Conservation (phyloP, 1,284 basidiomycete genomes). For the Athelia psychrophila region DNA sequence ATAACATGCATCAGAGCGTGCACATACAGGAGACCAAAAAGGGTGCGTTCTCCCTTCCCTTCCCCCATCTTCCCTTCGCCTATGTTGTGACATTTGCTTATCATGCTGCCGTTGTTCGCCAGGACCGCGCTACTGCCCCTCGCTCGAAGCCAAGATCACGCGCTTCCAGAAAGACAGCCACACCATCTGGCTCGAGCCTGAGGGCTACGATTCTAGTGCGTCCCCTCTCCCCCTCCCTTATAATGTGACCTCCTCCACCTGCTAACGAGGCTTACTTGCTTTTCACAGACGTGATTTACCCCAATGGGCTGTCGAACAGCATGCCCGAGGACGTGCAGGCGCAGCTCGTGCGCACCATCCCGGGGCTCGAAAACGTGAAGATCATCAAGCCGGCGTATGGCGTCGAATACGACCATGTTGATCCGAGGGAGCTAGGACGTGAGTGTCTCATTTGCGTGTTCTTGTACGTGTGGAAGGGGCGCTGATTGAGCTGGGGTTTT, state of each 20-base stretch:
- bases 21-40: constrained; percentile 88
- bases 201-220: constrained; percentile 82
- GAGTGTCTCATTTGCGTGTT: constrained; percentile 21
- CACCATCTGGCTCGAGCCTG: constrained; percentile 87
- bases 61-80: too few species aligned
- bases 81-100: too few species aligned
- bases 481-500: background rate
- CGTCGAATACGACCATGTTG: constrained; percentile 92
- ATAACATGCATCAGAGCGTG: constrained; percentile 73
- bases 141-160: constrained; percentile 83
- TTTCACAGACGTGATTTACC: constrained; percentile 82
- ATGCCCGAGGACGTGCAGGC: constrained; percentile 83
- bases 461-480: background rate
- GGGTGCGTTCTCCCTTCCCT: constrained; percentile 36
- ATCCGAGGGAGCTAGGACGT: constrained; percentile 79
- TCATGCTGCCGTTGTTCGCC: too few species aligned
- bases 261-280: background rate
- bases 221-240: background rate
- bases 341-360: constrained; percentile 77
- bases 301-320: constrained; percentile 86
- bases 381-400: constrained; percentile 87
- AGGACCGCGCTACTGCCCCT: constrained; percentile 90
- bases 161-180: constrained; percentile 78
- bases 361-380: constrained; percentile 79
- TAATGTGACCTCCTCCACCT: background rate